Conservation (phyloP, 176 grass and related monocot species). For the Metroxylon sagu region DNA sequence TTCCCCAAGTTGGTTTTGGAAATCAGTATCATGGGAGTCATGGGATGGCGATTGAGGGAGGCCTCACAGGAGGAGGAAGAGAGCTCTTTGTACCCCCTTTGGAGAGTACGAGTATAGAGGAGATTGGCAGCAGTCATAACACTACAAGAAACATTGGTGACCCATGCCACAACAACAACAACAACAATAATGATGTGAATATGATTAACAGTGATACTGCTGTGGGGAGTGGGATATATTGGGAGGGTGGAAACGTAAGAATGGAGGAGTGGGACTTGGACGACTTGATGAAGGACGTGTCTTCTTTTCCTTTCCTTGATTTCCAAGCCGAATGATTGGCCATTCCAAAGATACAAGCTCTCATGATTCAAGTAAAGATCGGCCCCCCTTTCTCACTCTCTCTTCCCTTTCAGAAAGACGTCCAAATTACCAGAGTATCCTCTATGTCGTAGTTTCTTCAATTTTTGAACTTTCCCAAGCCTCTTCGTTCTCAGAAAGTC, state of each 20-base stretch:
- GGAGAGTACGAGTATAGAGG: constrained; percentile 35
- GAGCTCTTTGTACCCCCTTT: constrained; percentile 46
- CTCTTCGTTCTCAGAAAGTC: too few species aligned
- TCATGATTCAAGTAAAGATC: too few species aligned
- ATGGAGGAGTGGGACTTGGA: constrained; percentile 95
- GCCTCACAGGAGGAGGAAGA: constrained; percentile 22
- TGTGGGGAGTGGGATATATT: constrained; percentile 19
- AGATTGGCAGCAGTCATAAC: constrained; percentile 15
- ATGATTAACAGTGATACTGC: constrained; percentile 18
- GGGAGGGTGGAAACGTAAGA: constrained; percentile 45
- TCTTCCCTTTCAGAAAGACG: too few species aligned
- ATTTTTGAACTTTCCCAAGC: too few species aligned
- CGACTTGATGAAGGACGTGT: constrained; percentile 94
- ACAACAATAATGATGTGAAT: constrained; percentile 24
- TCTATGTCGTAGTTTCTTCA: too few species aligned
- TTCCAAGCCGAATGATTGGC: constrained; percentile 92
- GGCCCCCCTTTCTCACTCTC: too few species aligned
- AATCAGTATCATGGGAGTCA: constrained; percentile 28
- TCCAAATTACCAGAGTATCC: too few species aligned
- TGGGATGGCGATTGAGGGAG: constrained; percentile 29
- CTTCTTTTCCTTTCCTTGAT: constrained; percentile 96
- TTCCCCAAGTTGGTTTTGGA: constrained; percentile 10
- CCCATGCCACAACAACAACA: constrained; percentile 9
- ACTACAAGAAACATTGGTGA: constrained; percentile 3
- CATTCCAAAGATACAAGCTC: constrained; percentile 20